Evolutionary conservation across 176 grass and related monocot genomes (phyloP).

Genomic region (Triticum urartu): DNA sequence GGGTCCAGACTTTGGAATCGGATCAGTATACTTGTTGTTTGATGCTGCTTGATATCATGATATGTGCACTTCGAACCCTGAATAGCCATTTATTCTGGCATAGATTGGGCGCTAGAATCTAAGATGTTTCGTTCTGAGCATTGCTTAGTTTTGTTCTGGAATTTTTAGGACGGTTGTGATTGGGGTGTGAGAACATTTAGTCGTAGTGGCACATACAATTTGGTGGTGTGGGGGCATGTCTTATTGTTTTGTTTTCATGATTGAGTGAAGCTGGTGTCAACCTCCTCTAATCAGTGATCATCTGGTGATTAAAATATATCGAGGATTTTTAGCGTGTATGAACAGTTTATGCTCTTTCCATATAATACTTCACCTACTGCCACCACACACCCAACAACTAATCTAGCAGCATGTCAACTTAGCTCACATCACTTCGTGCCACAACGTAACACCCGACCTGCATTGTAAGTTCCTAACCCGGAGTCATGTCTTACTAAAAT

Average conservation of each 20-base stretch:
- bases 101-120: background rate
- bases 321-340: background rate
- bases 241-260: slow-evolving; percentile 7
- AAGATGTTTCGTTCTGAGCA: background rate
- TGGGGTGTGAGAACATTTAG: background rate
- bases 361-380: background rate
- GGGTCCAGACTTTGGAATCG: background rate
- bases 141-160: background rate
- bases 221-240: background rate
- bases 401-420: background rate
- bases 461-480: background rate
- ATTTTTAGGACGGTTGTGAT: background rate
- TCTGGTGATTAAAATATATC: background rate
- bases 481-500: background rate
- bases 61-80: background rate
- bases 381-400: no score
- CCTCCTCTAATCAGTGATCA: background rate
- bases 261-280: slow-evolving; percentile 8
- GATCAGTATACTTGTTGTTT: background rate
- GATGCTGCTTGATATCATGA: slow-evolving; percentile 13
- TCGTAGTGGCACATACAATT: background rate
- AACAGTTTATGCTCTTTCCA: background rate
- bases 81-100: background rate
- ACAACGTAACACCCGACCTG: background rate
- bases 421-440: background rate